phyloP scores from a whole-genome alignment of 2,329 filamentous ascomycete genomes.

The Cladosporium colombiae region DNA sequence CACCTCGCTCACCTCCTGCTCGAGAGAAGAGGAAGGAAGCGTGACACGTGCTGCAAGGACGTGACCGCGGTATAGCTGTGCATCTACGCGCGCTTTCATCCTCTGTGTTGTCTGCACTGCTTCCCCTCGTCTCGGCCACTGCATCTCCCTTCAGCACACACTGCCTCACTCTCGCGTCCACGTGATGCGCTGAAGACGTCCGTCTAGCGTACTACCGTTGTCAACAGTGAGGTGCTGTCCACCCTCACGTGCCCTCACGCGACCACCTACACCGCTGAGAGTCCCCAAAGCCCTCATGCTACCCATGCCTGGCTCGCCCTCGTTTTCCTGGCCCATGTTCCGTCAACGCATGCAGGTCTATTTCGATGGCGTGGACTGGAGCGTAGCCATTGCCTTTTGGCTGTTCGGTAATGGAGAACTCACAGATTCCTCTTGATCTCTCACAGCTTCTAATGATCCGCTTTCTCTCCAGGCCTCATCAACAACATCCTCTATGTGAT shows the following conservation, averaged over 20 bases:
- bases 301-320: constrained; percentile 59
- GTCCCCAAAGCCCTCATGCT: constrained; percentile 36
- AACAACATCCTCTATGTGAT: constrained; percentile 99
- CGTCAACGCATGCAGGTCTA: constrained; percentile 63
- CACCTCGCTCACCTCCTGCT: neutral
- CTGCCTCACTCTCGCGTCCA: neutral
- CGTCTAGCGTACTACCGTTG: neutral
- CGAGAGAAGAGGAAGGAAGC: neutral
- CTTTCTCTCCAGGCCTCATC: constrained; percentile 66
- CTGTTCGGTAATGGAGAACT: constrained; percentile 68
- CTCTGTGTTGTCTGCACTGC: neutral
- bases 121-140: neutral
- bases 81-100: neutral
- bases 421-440: constrained; percentile 22
- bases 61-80: neutral
- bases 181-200: neutral
- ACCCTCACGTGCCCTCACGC: neutral
- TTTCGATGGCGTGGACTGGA: constrained; percentile 67
- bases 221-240: neutral
- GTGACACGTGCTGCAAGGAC: neutral
- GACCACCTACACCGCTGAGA: neutral
- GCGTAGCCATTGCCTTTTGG: constrained; percentile 84
- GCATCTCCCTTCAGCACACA: neutral
- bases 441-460: neutral
- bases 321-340: constrained; percentile 73